Conservation (phyloP, 345 rosid species). For the Melaleuca quinquenervia region DNA sequence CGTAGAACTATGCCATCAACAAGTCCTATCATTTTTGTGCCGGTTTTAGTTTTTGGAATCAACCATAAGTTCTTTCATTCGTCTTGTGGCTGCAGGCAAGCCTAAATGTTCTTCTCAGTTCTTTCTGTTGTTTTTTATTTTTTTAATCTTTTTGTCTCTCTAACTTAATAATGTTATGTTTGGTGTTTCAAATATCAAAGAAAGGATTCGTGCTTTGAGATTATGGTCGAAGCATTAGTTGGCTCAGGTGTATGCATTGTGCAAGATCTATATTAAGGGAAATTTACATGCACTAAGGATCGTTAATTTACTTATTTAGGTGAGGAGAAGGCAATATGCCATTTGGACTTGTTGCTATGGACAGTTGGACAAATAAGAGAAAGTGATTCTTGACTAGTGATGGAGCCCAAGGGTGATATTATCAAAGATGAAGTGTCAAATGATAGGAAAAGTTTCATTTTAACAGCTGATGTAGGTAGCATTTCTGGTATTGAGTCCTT, state of each 20-base stretch:
- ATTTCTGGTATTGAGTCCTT: not conserved
- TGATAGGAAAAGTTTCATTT: not conserved
- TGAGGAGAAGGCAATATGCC: not conserved
- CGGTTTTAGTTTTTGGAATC: not conserved
- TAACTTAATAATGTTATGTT: not conserved
- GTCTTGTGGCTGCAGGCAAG: not conserved
- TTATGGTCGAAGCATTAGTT: not conserved
- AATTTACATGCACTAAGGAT: not conserved
- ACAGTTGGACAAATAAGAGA: not conserved
- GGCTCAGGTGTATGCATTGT: not conserved
- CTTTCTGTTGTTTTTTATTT: not conserved
- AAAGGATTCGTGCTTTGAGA: not conserved
- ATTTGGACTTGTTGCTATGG: not conserved
- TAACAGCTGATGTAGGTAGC: not conserved
- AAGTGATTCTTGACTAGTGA: not conserved
- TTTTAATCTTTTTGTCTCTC: not conserved
- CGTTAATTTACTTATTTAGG: not conserved
- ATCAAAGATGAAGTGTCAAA: not conserved
- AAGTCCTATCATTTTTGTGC: not conserved
- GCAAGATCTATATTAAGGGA: not conserved
- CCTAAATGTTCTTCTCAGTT: not conserved
- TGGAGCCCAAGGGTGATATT: not conserved
- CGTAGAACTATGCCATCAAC: no score
- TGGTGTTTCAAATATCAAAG: not conserved
- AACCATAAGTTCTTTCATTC: not conserved